Conservation (phyloP, 257 asterid genomes). For the Penstemon eatonii region DNA sequence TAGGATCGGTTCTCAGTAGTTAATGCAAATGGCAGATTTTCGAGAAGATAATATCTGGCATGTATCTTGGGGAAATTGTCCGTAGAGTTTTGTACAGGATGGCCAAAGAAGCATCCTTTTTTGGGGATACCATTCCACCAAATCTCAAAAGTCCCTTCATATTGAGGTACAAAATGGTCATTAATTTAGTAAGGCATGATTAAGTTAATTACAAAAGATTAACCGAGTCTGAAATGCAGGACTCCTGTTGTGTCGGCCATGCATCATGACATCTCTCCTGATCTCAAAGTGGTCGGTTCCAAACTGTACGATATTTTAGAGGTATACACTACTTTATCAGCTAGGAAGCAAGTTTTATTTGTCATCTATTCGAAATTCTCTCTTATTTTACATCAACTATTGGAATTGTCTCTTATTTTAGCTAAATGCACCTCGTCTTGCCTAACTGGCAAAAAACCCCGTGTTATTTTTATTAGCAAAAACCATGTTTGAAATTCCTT, state of each 20-base stretch:
- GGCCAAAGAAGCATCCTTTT: slow-evolving; percentile 80
- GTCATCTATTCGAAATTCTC: not conserved
- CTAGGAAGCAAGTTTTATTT: not conserved
- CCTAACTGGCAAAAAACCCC: too few relatives aligned
- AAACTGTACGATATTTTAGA: slow-evolving; percentile 71
- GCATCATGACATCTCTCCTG: slow-evolving; percentile 81
- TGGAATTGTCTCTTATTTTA: too few relatives aligned
- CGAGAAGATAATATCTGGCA: slow-evolving; percentile 87
- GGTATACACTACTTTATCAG: slow-evolving; percentile 38
- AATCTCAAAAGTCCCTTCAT: slow-evolving; percentile 73
- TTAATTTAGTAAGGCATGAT: not conserved
- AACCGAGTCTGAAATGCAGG: slow-evolving; percentile 43
- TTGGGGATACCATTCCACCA: slow-evolving; percentile 70
- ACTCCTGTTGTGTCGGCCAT: slow-evolving; percentile 78
- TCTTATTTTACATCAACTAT: too few relatives aligned
- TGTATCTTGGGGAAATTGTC: slow-evolving; percentile 94
- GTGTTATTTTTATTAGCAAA: too few relatives aligned
- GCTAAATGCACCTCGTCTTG: too few relatives aligned
- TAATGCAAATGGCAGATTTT: slow-evolving; percentile 50
- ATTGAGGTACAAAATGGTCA: slow-evolving; percentile 49
- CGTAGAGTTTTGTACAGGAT: slow-evolving; percentile 74
- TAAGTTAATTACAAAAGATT: not conserved
- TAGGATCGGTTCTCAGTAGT: not conserved
- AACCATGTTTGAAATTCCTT: too few relatives aligned
- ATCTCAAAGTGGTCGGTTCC: slow-evolving; percentile 72